These are phyloP conservation scores for Gossypium herbaceum DNA, from an alignment of 345 rosid genomes.

Conservation along the genomic window DNA sequence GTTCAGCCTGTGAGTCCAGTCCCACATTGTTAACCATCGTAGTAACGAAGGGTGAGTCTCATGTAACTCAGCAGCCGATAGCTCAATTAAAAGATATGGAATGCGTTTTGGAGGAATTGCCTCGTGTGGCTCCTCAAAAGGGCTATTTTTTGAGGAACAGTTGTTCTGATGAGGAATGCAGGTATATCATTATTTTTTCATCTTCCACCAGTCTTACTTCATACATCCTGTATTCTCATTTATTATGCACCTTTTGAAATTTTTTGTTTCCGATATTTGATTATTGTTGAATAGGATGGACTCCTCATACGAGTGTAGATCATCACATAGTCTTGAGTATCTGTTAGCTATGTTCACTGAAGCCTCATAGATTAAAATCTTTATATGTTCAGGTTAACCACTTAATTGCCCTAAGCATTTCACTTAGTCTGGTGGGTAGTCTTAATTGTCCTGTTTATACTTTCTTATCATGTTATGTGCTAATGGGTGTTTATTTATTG, in stretches of 20 bases:
- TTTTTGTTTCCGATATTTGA: neutral
- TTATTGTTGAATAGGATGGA: neutral
- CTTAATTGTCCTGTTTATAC: neutral
- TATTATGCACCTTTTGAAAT: neutral
- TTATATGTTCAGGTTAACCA: neutral
- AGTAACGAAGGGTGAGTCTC: slow-evolving; percentile 43
- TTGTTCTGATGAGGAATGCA: slow-evolving; percentile 78
- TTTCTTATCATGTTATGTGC: neutral
- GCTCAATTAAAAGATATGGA: slow-evolving; percentile 22
- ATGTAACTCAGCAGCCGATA: slow-evolving; percentile 19
- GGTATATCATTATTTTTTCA: slow-evolving; percentile 26
- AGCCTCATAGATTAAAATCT: neutral
- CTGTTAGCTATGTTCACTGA: neutral
- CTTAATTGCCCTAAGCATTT: neutral
- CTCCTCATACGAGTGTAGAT: neutral
- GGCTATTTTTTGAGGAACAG: slow-evolving; percentile 44
- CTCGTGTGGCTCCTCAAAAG: slow-evolving; percentile 33
- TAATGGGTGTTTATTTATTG: neutral
- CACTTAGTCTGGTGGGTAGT: neutral
- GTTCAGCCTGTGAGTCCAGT: slow-evolving; percentile 18
- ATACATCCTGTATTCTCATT: neutral
- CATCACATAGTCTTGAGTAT: neutral
- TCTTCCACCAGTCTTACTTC: neutral
- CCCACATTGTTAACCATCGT: slow-evolving; percentile 36
- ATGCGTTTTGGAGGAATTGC: slow-evolving; percentile 26